These are phyloP conservation scores for Medakamo hakoo DNA, from an alignment of 139 green algal species.

Conservation along the genomic window DNA sequence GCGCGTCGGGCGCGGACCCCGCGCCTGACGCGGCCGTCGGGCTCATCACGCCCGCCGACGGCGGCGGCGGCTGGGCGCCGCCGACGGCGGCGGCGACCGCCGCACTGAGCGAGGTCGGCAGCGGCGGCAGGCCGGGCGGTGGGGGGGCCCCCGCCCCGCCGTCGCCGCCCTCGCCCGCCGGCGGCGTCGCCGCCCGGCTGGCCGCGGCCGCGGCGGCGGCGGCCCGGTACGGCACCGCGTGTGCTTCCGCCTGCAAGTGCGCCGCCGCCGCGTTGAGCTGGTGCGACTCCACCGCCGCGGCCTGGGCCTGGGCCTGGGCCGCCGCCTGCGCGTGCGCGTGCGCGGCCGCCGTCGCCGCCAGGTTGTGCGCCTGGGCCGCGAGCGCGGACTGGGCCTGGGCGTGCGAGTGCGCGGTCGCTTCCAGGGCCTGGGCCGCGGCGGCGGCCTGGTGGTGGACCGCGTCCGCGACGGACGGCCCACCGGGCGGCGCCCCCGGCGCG, in stretches of 20 bases:
- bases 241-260: constrained; percentile 23
- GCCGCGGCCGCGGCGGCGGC: constrained; percentile 11
- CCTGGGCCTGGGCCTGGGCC: constrained; percentile 18
- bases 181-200: background rate
- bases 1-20: background rate
- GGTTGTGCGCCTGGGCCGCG: constrained; percentile 17
- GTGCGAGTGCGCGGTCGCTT: constrained; percentile 19
- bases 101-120: background rate
- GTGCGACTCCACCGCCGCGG: constrained; percentile 2
- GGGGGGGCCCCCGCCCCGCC: background rate
- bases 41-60: background rate
- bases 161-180: constrained; percentile 1
- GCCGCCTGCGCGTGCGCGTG: constrained; percentile 40
- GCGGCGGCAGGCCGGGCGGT: background rate
- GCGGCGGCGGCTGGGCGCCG: background rate
- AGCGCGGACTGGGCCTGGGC: constrained; percentile 20
- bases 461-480: too few relatives aligned
- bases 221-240: constrained; percentile 7
- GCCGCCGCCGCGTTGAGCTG: background rate
- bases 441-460: constrained; percentile 5
- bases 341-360: constrained; percentile 25
- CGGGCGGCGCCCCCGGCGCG: too few relatives aligned
- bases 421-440: constrained; percentile 19
- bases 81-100: background rate
- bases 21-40: background rate